Evolutionary conservation across 2,329 filamentous ascomycete genomes (phyloP), one percentile per base, ranked within the genome.

Genomic region (Fusarium domesticum): DNA sequence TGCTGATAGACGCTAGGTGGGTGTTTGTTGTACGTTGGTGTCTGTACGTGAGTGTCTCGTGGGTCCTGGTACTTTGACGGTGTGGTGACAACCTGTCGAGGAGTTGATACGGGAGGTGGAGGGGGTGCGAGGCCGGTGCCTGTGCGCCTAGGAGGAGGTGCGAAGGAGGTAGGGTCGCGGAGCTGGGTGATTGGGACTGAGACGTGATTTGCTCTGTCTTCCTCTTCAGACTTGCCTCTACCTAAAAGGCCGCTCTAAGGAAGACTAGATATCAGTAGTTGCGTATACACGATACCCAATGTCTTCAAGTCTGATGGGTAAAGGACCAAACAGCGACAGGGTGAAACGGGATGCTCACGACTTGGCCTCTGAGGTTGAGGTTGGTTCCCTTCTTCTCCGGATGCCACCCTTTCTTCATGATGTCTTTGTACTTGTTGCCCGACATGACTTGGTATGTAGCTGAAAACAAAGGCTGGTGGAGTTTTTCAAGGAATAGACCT

Each of bases 131-230:
- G 61, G 65, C 67, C 76, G 34, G 65, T 52, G 46, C 60, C 58
- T 19, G 64, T 64, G 30, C 69, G 85, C 58, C 81, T 91, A 1
- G 90, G 90, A 18, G 90, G 90, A 18, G 89, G 88, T 2, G 80
- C 89, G 63, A 95, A 96, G 14, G 81, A 78, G 1, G 80, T 66
- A 1, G 89, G 90, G 62, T 96, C 89, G 62, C 81, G 83, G 20
- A 96, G 75, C 4, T 80, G 75, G 7, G 81, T 74, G 34, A 95
- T 70, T 2, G 90, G 89, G 14, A 75, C 73, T 23, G 78, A 68
- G 35, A 69, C 64, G 53, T 74, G 71, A 43, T 65, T 56, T 17
- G 57, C 48, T 16, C 48, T 37, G 14, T 64, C 57, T 19, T 56
- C 45, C 2, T 60, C 53, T 14, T 62, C 57, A 19, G 63, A 59